Evolutionary conservation across 139 green algal genomes (phyloP), one percentile per base, ranked within the genome.

Genomic region (Yamagishiella unicocca): DNA sequence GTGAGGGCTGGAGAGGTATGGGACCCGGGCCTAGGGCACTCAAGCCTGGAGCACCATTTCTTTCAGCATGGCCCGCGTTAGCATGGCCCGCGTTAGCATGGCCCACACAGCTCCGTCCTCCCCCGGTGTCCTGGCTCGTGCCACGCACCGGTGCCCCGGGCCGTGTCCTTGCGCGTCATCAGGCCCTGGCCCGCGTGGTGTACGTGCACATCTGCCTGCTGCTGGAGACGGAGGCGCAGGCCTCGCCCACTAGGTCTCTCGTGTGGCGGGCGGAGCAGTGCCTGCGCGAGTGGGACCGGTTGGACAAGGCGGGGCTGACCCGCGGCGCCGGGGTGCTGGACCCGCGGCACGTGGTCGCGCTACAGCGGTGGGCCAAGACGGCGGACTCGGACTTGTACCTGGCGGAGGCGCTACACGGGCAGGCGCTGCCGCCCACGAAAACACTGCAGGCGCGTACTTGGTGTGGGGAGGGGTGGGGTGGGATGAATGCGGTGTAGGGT

Each of bases 181-280:
- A 77, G 17, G 55, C 82, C 21, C 71, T 96, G 38, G 92, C 91
- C 31, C 78, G 90, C 9, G 85, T 95, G 12, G 86, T 97, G 75
- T 91, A 96, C 72, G 83, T 88, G 64, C 92, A 95, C 45, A 92
- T 95, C 12, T 92, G 86, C 61, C 87, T 97, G 84, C 85, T 97
- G 89, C 82, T 96, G 45, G 84, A 92, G 70, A 96, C 93, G 6
- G 94, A 96, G 40, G 92, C 94, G 29, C 86, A 90, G 83, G n/a
- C 80, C 22, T 93, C 89, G 29, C 91, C 95, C 22, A 96, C 91
- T 8, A 87, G 90, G 8, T 92, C 91, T 1, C 83, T 84, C 24
- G 58, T 97, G 53, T 93, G 89, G 89, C 91, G 92, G 10, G 93
- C 93, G 62, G 87, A 95, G 87, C 90, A 95, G 67, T 97, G 94